Percentiles rank a stretch among this genome's conserved stretches.
Evolutionary conservation across 2,329 filamentous ascomycete genomes (phyloP).

Genomic region (Calonectria ilicicola): DNA sequence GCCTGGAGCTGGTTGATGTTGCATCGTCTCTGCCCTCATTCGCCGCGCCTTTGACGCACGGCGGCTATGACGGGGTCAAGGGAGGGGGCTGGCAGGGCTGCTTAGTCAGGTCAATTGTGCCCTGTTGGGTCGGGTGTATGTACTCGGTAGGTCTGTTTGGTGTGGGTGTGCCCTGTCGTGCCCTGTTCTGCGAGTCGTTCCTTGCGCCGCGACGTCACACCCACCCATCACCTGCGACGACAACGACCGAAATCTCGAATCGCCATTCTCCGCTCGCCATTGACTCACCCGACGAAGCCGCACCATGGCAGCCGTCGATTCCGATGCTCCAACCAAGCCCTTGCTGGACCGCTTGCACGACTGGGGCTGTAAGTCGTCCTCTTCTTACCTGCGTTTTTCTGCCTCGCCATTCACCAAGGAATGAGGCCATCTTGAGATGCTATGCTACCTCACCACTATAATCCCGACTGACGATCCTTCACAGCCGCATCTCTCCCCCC

Average conservation of each 20-base stretch:
- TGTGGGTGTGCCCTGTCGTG: neutral
- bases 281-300: conserved; percentile 7
- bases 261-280: conserved; percentile 15
- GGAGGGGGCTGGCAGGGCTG: neutral
- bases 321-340: conserved; percentile 46
- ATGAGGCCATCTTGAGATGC: neutral
- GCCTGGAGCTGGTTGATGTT: neutral
- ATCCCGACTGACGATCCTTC: conserved; percentile 2
- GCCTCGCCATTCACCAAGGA: conserved; percentile 4
- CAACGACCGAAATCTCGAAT: conserved; percentile 6
- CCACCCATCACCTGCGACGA: conserved; percentile 5
- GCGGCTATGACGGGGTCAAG: neutral
- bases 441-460: neutral
- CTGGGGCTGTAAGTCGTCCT: conserved; percentile 62
- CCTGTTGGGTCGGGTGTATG: neutral
- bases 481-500: conserved; percentile 66
- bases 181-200: neutral
- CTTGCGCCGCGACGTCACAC: conserved; percentile 17
- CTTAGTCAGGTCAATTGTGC: neutral
- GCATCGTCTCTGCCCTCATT: neutral
- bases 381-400: neutral
- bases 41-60: neutral
- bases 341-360: conserved; percentile 52
- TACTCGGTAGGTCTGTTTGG: neutral
- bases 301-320: conserved; percentile 46